These are phyloP conservation scores for Trichaptum fuscoviolaceum DNA, from an alignment of 768 basidiomycete species.

Conservation along the genomic window DNA sequence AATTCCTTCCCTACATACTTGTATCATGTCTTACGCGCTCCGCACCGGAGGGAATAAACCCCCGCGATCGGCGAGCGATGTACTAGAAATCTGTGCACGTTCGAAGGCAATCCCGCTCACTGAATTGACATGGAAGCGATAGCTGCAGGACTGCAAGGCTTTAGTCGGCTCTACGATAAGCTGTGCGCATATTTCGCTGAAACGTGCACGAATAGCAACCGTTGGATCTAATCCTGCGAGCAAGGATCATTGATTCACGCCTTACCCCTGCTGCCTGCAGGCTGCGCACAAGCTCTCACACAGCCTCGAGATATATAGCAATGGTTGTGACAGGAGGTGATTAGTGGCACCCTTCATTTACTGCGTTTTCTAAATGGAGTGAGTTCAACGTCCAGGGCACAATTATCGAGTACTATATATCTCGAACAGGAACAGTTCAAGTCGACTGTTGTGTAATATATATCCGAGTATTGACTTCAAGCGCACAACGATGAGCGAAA, in stretches of 20 bases:
- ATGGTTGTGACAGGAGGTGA: background rate
- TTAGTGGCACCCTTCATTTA: no score
- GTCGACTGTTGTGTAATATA: no score
- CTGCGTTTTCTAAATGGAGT: no score
- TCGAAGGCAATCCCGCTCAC: background rate
- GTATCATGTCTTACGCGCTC: background rate
- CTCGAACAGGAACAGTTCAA: no score
- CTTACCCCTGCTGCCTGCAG: background rate
- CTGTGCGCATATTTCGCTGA: background rate
- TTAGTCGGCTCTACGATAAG: background rate
- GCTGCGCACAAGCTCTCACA: background rate
- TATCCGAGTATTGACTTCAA: no score
- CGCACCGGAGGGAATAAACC: background rate
- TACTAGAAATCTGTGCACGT: background rate
- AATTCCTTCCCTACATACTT: background rate
- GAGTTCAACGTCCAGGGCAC: no score
- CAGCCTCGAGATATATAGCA: background rate
- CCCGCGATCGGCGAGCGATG: background rate
- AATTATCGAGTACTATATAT: no score
- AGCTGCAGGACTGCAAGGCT: background rate
- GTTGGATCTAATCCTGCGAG: background rate
- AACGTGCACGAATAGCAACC: background rate
- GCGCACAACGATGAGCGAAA: no score
- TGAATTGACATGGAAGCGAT: background rate
- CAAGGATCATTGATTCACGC: background rate